A percentile compares a stretch with the other conserved stretches of the same genome.
Evolutionary conservation across 768 basidiomycete genomes (phyloP).

Genomic region (Amanita pallidorosea): DNA sequence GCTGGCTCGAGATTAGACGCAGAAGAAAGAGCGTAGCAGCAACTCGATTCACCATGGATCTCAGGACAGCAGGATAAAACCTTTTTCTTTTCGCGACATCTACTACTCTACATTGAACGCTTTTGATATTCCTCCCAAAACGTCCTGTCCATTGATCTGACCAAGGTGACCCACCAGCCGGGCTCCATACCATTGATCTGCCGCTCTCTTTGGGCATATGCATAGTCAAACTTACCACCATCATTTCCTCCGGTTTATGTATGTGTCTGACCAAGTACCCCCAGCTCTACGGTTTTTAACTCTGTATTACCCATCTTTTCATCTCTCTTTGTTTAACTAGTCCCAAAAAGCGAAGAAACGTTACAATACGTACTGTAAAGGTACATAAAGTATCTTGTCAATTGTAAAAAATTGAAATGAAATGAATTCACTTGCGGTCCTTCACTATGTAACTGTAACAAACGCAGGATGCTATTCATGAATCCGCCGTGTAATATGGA

Average conservation of each 20-base stretch:
- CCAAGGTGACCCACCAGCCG: not conserved
- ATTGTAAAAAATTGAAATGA: not conserved
- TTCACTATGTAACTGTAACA: too few relatives aligned
- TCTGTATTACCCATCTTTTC: not conserved
- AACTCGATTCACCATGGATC: not conserved
- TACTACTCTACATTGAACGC: not conserved
- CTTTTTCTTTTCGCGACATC: not conserved
- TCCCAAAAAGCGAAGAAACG: not conserved
- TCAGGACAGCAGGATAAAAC: too few relatives aligned
- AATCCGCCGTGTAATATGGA: not conserved
- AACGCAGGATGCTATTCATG: not conserved
- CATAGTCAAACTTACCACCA: not conserved
- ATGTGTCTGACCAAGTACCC: not conserved
- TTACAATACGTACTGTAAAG: constrained; percentile 1
- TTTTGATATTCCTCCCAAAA: not conserved
- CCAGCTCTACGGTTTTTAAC: not conserved
- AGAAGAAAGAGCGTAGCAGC: not conserved
- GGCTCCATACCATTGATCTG: not conserved
- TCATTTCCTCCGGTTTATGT: too few relatives aligned
- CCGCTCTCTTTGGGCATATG: not conserved
- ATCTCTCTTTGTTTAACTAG: not conserved
- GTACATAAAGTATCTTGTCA: constrained; percentile 5
- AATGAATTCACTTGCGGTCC: not conserved
- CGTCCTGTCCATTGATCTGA: not conserved
- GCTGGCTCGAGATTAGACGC: not conserved